Evolutionary conservation across 106 monocot species (phyloP).

Genomic region (Dioscorea dumetorum): DNA sequence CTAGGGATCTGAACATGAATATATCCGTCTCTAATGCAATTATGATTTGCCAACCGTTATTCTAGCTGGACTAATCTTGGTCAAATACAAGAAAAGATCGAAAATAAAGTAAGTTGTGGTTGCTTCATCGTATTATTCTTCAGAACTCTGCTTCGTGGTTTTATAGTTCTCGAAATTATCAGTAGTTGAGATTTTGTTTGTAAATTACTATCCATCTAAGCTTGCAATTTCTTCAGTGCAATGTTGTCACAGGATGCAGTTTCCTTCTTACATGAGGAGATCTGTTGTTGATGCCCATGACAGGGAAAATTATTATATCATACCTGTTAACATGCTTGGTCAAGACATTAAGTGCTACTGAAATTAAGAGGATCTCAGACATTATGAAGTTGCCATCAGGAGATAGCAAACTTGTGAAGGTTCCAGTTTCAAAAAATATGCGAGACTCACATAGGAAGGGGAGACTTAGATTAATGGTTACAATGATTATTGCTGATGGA

Average conservation of each 20-base stretch:
- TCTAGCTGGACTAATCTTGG: constrained; percentile 89
- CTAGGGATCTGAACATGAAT: constrained; percentile 70
- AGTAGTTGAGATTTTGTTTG: too few relatives aligned
- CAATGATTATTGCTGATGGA: too few relatives aligned
- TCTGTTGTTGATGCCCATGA: constrained; percentile 57
- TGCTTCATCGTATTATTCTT: too few relatives aligned
- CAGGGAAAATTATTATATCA: constrained; percentile 63
- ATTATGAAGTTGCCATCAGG: constrained; percentile 86
- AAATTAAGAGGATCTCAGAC: constrained; percentile 32
- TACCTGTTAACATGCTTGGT: constrained; percentile 89
- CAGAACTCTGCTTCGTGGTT: too few relatives aligned
- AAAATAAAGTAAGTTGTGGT: constrained; percentile 50
- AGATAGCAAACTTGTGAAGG: too few relatives aligned
- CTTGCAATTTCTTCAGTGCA: neutral
- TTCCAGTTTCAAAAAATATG: too few relatives aligned
- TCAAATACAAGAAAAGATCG: constrained; percentile 36
- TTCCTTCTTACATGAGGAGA: constrained; percentile 29
- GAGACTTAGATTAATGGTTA: too few relatives aligned
- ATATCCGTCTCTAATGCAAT: constrained; percentile 79
- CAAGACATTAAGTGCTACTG: constrained; percentile 71
- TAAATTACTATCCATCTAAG: too few relatives aligned
- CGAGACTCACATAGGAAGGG: too few relatives aligned
- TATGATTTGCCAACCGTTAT: constrained; percentile 87
- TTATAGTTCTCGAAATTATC: too few relatives aligned
- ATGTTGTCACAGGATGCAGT: constrained; percentile 36